Conservation (phyloP, 1,139 yeast genomes). For the Scheffersomyces illinoinensis region DNA sequence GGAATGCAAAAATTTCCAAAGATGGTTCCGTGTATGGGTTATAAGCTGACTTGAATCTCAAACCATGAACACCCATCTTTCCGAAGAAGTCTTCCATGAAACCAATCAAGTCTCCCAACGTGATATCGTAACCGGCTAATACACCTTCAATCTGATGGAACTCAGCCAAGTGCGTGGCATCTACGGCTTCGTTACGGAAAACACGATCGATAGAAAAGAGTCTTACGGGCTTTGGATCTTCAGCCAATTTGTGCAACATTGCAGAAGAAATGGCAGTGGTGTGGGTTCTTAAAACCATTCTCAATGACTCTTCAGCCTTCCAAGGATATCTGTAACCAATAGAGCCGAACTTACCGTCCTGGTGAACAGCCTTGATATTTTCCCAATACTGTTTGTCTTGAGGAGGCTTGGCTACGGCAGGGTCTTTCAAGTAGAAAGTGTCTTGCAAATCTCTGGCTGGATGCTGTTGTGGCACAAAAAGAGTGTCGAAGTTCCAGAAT, state of each 20-base stretch:
- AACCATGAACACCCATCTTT: constrained; percentile 94
- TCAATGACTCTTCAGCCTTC: constrained; percentile 86
- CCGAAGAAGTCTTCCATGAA: constrained; percentile 97
- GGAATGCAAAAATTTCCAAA: constrained; percentile 96
- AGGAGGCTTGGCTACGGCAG: constrained; percentile 75
- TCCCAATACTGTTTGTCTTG: constrained; percentile 77
- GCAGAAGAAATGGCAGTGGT: constrained; percentile 92
- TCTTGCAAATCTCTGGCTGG: constrained; percentile 99
- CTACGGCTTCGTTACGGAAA: constrained; percentile 99
- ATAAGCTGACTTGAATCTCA: constrained; percentile 97
- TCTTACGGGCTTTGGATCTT: constrained; percentile 88
- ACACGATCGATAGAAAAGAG: constrained; percentile 96
- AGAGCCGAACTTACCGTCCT: constrained; percentile 89
- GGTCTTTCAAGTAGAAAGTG: constrained; percentile 95
- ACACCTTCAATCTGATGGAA: constrained; percentile 99
- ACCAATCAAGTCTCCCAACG: constrained; percentile 94
- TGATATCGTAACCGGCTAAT: constrained; percentile 91
- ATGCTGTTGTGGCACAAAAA: constrained; percentile 98
- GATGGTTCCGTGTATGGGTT: constrained; percentile 99
- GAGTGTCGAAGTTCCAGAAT: constrained; percentile 97
- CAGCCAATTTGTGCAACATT: constrained; percentile 84
- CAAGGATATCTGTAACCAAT: constrained; percentile 98
- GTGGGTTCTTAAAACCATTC: constrained; percentile 94
- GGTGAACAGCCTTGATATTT: constrained; percentile 80
- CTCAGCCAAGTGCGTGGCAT: constrained; percentile 99